Conservation (phyloP, 495 filamentous ascomycete genomes). For the Letharia lupina region DNA sequence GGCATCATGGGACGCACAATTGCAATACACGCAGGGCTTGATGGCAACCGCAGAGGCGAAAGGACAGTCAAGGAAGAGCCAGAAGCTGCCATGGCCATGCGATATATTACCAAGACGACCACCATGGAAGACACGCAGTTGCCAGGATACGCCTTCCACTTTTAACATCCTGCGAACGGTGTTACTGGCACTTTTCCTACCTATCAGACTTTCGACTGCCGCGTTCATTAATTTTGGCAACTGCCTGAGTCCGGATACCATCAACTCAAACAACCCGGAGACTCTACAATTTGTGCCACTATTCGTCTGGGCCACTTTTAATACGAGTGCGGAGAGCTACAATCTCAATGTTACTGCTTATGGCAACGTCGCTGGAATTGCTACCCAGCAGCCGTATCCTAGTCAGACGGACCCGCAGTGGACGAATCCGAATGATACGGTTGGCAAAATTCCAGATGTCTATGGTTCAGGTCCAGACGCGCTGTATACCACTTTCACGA, state of each 20-base stretch:
- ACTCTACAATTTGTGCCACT: conserved; percentile 76
- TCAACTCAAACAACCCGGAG: conserved; percentile 39
- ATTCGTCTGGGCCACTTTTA: conserved; percentile 63
- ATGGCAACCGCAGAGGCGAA: neutral
- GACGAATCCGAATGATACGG: conserved; percentile 38
- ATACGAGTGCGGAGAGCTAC: conserved; percentile 50
- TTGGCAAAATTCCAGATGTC: conserved; percentile 66
- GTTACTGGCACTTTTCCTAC: neutral
- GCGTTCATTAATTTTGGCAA: conserved; percentile 72
- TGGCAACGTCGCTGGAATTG: conserved; percentile 75
- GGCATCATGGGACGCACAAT: neutral
- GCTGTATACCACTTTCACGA: conserved; percentile 62
- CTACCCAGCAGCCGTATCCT: conserved; percentile 33
- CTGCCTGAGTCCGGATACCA: conserved; percentile 58
- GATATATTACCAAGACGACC: neutral
- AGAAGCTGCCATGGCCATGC: neutral
- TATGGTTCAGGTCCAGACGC: conserved; percentile 31
- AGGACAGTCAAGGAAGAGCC: neutral
- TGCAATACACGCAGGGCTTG: neutral
- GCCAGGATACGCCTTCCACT: neutral
- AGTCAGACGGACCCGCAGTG: conserved; percentile 39
- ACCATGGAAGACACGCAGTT: conserved; percentile 4
- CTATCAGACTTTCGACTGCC: conserved; percentile 31
- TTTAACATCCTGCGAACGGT: conserved; percentile 1
- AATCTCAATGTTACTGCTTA: conserved; percentile 74